Evolutionary conservation across 768 basidiomycete species (phyloP), one percentile per base, ranked within the genome.

Genomic region (Russula virescens): DNA sequence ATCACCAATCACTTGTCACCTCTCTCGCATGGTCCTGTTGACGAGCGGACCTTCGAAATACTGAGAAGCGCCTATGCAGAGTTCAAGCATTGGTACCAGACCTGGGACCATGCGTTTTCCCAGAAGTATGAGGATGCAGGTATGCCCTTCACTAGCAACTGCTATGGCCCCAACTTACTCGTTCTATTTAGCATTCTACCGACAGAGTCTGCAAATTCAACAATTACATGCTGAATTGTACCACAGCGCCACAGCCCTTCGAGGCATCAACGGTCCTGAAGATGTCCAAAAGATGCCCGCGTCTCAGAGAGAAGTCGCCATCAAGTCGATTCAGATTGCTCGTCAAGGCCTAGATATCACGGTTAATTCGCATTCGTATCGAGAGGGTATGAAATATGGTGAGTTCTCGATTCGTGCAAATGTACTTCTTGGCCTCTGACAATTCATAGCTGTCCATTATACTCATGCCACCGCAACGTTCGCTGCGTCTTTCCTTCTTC

Each of bases 381-480:
- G 93, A 62, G 90, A 93, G 71, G 92, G 92, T 21, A 88, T 98
- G 83, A 90, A 88, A 79, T 97, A 93, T 70, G 91, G 92, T 89
- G 69, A 49, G 83, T 71, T 38, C 26, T 38, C 42, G 11, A n/a
- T 3, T 60, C 45, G 49, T 13, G 18, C 31, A 14, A 34, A n/a
- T 11, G 7, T 21, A 9, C 21, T 2, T 43, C 53, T 46, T 13
- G 38, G 38, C 13, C 38, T 5, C 38, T 38, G 61, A 54, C 13
- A 42, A 47, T 8, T 50, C 25, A 18, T 66, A 91, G 91, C 92
- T 18, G 89, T 94, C n/a, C 87, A 91, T 71, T 89, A 90, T 69
- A 89, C 89, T 16, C 94, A 98, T 71, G 91, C 91, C 46, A 91
- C 92, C 31, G 94, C 94, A 6, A 96, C 94, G 0, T 98, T 98